Conservation (phyloP, 352 stramenopile genomes). For the Phytophthora sp. region DNA sequence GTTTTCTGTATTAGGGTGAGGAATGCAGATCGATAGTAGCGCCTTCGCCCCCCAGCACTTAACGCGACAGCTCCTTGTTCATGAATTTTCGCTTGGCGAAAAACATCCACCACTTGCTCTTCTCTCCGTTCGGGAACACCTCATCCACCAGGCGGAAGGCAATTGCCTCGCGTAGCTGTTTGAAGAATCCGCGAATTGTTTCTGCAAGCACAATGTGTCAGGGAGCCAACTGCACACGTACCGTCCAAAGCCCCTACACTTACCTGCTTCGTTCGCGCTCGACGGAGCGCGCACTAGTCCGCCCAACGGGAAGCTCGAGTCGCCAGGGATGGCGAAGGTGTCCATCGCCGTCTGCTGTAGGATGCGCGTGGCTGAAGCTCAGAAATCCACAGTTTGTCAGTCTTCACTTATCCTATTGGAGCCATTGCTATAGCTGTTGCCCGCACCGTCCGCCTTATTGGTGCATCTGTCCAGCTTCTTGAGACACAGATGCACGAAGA, state of each 20-base stretch:
- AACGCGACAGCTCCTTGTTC: constrained; percentile 90
- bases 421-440: not conserved
- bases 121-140: constrained; percentile 83
- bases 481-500: constrained; percentile 92
- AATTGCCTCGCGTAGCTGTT: constrained; percentile 90
- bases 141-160: constrained; percentile 80
- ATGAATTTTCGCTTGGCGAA: constrained; percentile 96
- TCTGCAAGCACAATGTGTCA: constrained; percentile 51
- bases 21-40: not conserved
- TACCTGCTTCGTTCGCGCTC: constrained; percentile 80
- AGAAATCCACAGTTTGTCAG: constrained; percentile 15
- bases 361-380: constrained; percentile 61
- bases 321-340: constrained; percentile 87
- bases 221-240: constrained; percentile 1
- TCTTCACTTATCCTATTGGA: not conserved
- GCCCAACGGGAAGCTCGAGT: constrained; percentile 84
- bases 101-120: constrained; percentile 96
- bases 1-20: constrained; percentile 27
- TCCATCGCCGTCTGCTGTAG: constrained; percentile 87
- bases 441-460: constrained; percentile 73
- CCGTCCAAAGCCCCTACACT: not conserved
- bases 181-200: constrained; percentile 89
- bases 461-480: constrained; percentile 90
- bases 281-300: constrained; percentile 78
- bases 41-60: constrained; percentile 13